A percentile compares a stretch with the other conserved stretches of the same genome.
These are phyloP conservation scores for Silene coronaria DNA, from an alignment of 179 eudicot genomes.

Conservation along the genomic window DNA sequence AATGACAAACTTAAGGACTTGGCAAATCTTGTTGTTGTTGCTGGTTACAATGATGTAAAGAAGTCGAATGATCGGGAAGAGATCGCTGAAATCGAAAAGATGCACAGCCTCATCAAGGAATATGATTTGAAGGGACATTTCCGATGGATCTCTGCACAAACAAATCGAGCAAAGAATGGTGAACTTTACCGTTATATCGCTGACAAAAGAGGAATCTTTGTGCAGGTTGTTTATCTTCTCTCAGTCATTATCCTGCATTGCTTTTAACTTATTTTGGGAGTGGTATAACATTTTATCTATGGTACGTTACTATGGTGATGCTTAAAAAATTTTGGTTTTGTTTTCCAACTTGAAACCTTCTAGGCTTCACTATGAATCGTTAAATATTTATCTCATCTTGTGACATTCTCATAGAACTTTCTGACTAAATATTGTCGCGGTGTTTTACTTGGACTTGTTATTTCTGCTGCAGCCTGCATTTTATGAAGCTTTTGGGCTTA, in stretches of 20 bases:
- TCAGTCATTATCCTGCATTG: neutral
- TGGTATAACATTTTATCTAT: too few relatives aligned
- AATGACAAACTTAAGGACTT: constrained; percentile 49
- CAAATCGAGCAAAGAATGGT: constrained; percentile 62
- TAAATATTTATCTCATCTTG: too few relatives aligned
- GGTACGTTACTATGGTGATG: too few relatives aligned
- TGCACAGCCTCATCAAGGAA: constrained; percentile 44
- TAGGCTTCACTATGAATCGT: too few relatives aligned
- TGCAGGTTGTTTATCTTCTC: constrained; percentile 25
- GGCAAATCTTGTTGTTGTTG: constrained; percentile 83
- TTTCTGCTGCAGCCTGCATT: constrained; percentile 36
- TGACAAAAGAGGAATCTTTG: constrained; percentile 70
- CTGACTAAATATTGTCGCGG: neutral
- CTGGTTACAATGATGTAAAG: constrained; percentile 67
- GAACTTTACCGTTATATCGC: constrained; percentile 80
- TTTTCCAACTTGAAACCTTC: neutral
- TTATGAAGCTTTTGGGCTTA: constrained; percentile 42
- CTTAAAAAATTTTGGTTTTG: too few relatives aligned
- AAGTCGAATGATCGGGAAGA: constrained; percentile 83
- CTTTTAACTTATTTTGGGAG: neutral
- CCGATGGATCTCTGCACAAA: constrained; percentile 78
- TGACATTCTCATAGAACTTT: neutral
- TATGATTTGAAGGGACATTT: constrained; percentile 56
- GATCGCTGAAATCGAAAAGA: constrained; percentile 67
- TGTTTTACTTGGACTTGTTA: neutral